Conservation (phyloP, 768 basidiomycete species). For the Russula foetens region DNA sequence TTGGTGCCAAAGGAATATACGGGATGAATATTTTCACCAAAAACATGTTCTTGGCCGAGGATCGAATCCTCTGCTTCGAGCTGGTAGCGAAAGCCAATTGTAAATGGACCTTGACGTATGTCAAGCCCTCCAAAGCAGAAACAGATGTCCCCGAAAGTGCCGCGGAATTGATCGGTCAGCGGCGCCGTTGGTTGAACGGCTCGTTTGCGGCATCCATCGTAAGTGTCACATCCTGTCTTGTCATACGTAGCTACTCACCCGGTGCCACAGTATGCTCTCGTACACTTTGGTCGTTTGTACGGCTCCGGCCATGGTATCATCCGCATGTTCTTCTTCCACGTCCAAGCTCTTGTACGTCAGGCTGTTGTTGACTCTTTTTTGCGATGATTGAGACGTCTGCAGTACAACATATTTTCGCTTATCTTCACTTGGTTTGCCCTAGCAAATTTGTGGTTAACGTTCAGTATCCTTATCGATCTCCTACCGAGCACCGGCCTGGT, state of each 20-base stretch:
- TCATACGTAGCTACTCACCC: background rate
- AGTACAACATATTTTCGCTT: constrained; percentile 83
- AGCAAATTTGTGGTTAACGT: constrained; percentile 92
- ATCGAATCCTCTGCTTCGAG: constrained; percentile 97
- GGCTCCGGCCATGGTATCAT: constrained; percentile 78
- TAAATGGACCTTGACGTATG: constrained; percentile 84
- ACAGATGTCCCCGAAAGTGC: constrained; percentile 95
- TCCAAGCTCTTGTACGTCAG: constrained; percentile 74
- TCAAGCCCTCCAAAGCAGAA: constrained; percentile 94
- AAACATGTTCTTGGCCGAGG: constrained; percentile 87
- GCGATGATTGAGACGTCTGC: background rate
- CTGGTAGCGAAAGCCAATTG: constrained; percentile 86
- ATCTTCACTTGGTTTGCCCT: constrained; percentile 91
- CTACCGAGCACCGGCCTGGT: constrained; percentile 45
- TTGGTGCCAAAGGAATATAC: constrained; percentile 89
- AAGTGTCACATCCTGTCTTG: constrained; percentile 27
- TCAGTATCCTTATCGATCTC: constrained; percentile 89
- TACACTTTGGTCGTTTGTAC: constrained; percentile 89
- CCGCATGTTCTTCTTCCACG: constrained; percentile 94
- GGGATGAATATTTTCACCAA: constrained; percentile 98
- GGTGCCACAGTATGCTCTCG: constrained; percentile 65
- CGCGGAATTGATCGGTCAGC: constrained; percentile 87
- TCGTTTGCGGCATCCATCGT: constrained; percentile 90
- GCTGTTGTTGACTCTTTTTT: background rate
- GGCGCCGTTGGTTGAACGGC: constrained; percentile 94